These are phyloP conservation scores for Solanum paucissectum DNA, from an alignment of 257 asterid species.

Conservation along the genomic window DNA sequence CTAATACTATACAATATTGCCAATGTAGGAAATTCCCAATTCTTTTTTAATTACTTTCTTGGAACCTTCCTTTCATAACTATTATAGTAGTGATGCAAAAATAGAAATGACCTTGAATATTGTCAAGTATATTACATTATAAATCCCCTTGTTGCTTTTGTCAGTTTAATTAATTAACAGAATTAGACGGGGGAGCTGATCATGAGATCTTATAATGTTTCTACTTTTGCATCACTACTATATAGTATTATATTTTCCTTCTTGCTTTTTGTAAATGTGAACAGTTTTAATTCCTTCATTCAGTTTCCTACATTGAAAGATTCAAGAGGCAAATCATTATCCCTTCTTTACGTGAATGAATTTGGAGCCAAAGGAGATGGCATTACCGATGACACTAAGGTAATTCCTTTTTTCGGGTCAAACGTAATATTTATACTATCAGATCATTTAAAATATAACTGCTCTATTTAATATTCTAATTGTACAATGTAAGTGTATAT, in stretches of 20 bases:
- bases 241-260: not conserved
- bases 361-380: constrained; percentile 71
- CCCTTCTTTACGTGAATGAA: constrained; percentile 33
- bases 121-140: not conserved
- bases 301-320: constrained; percentile 27
- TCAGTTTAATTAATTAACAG: not conserved
- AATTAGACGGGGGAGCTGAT: not conserved
- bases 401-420: not conserved
- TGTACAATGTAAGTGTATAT: too few species aligned
- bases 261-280: not conserved
- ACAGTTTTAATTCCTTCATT: constrained; percentile 20
- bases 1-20: not conserved
- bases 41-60: not conserved
- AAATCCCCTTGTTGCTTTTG: not conserved
- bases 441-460: not conserved
- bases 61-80: not conserved
- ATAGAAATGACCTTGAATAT: not conserved
- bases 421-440: not conserved
- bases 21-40: not conserved
- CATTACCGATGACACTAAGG: constrained; percentile 44
- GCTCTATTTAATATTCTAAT: not conserved
- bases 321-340: constrained; percentile 10
- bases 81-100: not conserved
- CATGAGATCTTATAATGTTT: not conserved
- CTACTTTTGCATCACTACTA: not conserved